Base-by-base conservation (phyloP, 768 basidiomycete genomes). In the Rhodocollybia butyracea region DNA sequence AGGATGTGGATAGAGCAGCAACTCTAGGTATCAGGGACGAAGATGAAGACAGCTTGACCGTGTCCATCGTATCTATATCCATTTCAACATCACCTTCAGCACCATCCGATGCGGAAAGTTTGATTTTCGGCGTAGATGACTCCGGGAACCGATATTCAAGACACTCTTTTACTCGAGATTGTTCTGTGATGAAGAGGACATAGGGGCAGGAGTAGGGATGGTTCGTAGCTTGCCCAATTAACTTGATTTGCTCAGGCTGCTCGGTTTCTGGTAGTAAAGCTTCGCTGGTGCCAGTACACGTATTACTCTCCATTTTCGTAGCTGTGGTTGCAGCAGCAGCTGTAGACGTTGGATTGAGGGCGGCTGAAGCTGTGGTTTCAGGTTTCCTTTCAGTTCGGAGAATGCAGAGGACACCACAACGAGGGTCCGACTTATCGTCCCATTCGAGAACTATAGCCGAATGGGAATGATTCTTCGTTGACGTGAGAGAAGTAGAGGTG, bases 401-500 rank as follows among this genome's bases (percentile, higher is more conserved):
- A n/a, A n/a, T n/a, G n/a, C n/a, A n/a, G 43, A 54, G 26, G 31
- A 54, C 36, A 46, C 53, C 45, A 24, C 42, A 54, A 8, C 40
- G 51, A 41, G n/a, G n/a, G n/a, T 54, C 53, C 3, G 43, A 54
- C n/a, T n/a, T n/a, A 32, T 36, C 30, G 24, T 53, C 51, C 51
- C 51, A 53, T 53, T 53, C 24, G 4, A 53, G n/a, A n/a, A n/a
- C n/a, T n/a, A n/a, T n/a, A n/a, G n/a, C n/a, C n/a, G n/a, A n/a
- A n/a, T n/a, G n/a, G n/a, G n/a, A n/a, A n/a, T n/a, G n/a, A n/a
- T n/a, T n/a, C n/a, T n/a, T n/a, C n/a, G n/a, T n/a, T n/a, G n/a
- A n/a, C n/a, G n/a, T n/a, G n/a, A n/a, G n/a, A n/a, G 29, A 15
- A 54, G n/a, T 10, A 54, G 22, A 19, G 42, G 12, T 19, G 26